A percentile compares a stretch with the other conserved stretches of the same genome.
Evolutionary conservation across 352 stramenopile genomes (phyloP).

Genomic region (Pythium inflatum): DNA sequence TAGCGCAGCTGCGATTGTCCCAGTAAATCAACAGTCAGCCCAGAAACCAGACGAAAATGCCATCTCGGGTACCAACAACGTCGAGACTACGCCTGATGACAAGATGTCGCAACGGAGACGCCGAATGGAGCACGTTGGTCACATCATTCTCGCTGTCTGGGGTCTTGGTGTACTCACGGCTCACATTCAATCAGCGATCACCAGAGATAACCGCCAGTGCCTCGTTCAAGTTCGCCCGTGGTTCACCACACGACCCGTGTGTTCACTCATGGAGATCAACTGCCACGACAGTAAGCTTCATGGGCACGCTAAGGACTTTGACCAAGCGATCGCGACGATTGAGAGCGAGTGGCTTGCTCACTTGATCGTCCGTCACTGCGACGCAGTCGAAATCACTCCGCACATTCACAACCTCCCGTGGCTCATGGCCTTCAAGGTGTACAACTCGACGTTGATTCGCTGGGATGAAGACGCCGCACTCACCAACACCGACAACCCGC

Average conservation of each 20-base stretch:
- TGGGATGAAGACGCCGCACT: constrained; percentile 30
- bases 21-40: too few relatives aligned
- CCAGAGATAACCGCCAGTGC: constrained; percentile 13
- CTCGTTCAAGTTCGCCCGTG: constrained; percentile 35
- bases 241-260: constrained; percentile 27
- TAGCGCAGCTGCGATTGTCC: too few relatives aligned
- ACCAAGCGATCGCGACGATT: constrained; percentile 22
- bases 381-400: constrained; percentile 22
- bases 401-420: constrained; percentile 19
- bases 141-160: constrained; percentile 27
- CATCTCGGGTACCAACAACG: too few relatives aligned
- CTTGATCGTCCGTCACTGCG: constrained; percentile 32
- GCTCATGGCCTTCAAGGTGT: constrained; percentile 30
- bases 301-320: constrained; percentile 27
- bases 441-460: constrained; percentile 31
- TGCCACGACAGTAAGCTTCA: constrained; percentile 15
- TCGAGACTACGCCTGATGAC: too few relatives aligned
- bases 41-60: too few relatives aligned
- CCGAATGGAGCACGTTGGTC: constrained; percentile 5
- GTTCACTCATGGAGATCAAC: constrained; percentile 39
- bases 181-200: constrained; percentile 27
- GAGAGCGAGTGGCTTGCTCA: constrained; percentile 26
- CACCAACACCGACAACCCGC: constrained; percentile 20
- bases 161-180: constrained; percentile 18
- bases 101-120: too few relatives aligned